Percentiles rank a stretch among this genome's conserved stretches.
phyloP scores from a whole-genome alignment of 1,139 yeast species.

The Geotrichum aggregatum region DNA sequence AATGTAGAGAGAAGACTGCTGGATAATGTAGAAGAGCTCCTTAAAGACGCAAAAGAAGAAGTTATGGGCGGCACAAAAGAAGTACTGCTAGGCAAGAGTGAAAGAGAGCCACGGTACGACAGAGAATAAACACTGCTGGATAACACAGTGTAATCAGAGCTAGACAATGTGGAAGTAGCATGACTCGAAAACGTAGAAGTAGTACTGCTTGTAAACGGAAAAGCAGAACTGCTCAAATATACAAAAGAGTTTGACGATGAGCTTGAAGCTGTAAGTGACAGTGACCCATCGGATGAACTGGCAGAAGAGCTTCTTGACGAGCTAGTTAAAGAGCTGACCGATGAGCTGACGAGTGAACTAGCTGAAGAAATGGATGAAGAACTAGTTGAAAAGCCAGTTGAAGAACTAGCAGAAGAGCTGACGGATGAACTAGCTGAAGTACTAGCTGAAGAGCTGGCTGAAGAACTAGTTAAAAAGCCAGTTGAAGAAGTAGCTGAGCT shows the following conservation, averaged over 20 bases:
- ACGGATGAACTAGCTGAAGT: not conserved
- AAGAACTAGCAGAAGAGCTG: not conserved
- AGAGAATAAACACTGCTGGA: not conserved
- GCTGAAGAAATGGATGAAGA: not conserved
- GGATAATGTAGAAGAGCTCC: not conserved
- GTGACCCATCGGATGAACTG: too few relatives aligned
- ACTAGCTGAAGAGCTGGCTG: not conserved
- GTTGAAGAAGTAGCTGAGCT: not conserved
- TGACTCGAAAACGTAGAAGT: not conserved
- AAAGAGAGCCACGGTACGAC: not conserved
- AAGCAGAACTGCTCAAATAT: not conserved
- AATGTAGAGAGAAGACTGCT: too few relatives aligned
- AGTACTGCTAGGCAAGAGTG: not conserved
- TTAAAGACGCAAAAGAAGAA: not conserved
- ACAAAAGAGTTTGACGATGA: too few relatives aligned
- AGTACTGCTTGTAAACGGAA: not conserved
- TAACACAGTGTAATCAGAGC: not conserved
- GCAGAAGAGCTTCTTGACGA: not conserved
- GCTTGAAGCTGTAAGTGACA: too few relatives aligned
- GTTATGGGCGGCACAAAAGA: not conserved
- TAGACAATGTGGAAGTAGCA: not conserved
- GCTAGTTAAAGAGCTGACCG: not conserved
- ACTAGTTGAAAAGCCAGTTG: not conserved
- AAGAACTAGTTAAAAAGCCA: not conserved
- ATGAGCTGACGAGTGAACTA: not conserved